Conservation (phyloP, 257 asterid species). For the Forsythia viridissima region DNA sequence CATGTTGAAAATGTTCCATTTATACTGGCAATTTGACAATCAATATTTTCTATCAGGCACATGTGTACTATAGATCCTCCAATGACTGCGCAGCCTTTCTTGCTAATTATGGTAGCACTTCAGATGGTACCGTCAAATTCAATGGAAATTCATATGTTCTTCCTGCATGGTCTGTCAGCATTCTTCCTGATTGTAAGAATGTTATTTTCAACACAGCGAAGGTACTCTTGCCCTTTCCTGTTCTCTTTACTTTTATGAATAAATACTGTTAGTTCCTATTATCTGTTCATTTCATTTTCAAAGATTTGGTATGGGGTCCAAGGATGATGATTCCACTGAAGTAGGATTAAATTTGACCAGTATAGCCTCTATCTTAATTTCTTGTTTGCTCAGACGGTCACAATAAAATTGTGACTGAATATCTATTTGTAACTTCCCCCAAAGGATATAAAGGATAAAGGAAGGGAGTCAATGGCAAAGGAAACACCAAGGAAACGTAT, state of each 20-base stretch:
- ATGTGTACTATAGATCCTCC: conserved; percentile 61
- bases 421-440: neutral
- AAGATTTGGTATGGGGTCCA: neutral
- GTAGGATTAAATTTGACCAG: neutral
- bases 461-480: neutral
- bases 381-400: neutral
- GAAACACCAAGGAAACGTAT: neutral
- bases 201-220: conserved; percentile 76
- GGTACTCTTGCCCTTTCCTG: conserved; percentile 37
- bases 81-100: conserved; percentile 79
- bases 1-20: neutral
- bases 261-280: neutral
- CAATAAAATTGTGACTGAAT: neutral
- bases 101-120: conserved; percentile 63
- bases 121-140: conserved; percentile 60
- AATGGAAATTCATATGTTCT: conserved; percentile 64
- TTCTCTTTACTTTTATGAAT: neutral
- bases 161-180: conserved; percentile 94
- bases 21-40: conserved; percentile 2
- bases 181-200: conserved; percentile 76
- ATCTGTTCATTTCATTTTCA: neutral
- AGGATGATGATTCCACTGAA: neutral
- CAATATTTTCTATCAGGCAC: conserved; percentile 53
- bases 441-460: neutral
- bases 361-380: neutral